Evolutionary conservation across 495 filamentous ascomycete species (phyloP), one percentile per base, ranked within the genome.

Genomic region (Mycothermus thermophilus): DNA sequence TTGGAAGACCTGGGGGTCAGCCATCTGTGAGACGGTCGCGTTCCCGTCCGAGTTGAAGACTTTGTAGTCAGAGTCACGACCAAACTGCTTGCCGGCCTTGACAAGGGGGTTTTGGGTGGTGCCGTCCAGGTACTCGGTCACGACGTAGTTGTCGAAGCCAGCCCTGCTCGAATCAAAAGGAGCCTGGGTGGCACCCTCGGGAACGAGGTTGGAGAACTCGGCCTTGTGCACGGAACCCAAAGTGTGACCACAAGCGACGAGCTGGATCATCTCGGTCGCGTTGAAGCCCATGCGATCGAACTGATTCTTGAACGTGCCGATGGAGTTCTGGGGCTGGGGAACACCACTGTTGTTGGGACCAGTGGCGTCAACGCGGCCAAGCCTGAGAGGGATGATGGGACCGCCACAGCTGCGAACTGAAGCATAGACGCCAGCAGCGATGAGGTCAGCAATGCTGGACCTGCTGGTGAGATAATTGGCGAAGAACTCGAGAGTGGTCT

Each of bases 231-330:
- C 73, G 13, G 71, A 69, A 15, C 74, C 74, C 21, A 79, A 54
- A 3, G 69, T 67, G 46, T 79, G 74, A 1, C 74, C 74, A 38
- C 74, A 79, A 12, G 73, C 74, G 8, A 64, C 66, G 31, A 74
- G 56, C 40, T 68, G 64, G 30, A 79, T 75, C 67, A 75, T 75
- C 40, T 77, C 67, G 1, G 59, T 54, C 7, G 33, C 43, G 30
- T 50, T 63, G 50, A 74, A 77, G 9, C 74, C 74, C 59, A 74
- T 72, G 35, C 71, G 63, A 15, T 50, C 25, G 42, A 76, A 77
- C 43, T 74, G 69, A 27, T 62, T 56, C 31, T 59, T 46, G 32
- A 75, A 76, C 2, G 59, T 65, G 15, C 47, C 48, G 5, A 62
- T 47, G 10, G 59, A 59, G 37, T 76, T 74, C 38, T 75, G 63